phyloP scores from a whole-genome alignment of 2,329 filamentous ascomycete species.

The Colletotrichum camelliae region DNA sequence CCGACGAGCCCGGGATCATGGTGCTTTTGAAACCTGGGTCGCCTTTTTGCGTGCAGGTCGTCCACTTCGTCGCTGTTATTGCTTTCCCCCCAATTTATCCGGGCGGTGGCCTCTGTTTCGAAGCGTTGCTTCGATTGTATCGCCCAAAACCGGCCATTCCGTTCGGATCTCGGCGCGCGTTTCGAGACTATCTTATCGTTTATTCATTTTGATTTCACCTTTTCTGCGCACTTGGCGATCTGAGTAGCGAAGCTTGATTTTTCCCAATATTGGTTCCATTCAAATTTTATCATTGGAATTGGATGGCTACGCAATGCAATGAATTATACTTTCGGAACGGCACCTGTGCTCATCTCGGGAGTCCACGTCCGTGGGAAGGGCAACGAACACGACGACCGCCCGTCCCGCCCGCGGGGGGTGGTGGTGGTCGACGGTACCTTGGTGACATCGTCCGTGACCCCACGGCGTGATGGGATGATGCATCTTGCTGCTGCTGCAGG shows the following conservation, averaged over 20 bases:
- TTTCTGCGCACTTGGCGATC: neutral
- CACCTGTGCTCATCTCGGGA: neutral
- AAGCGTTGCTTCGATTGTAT: neutral
- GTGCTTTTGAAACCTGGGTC: neutral
- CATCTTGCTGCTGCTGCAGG: neutral
- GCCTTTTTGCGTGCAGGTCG: neutral
- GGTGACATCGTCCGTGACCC: neutral
- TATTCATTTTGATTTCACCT: too few relatives aligned
- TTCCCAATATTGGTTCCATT: neutral
- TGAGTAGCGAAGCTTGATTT: neutral
- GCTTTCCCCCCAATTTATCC: neutral
- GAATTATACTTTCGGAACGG: neutral
- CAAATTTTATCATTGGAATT: neutral
- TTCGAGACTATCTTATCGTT: neutral
- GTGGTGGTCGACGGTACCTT: neutral
- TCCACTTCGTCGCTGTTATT: neutral
- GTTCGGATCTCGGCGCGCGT: neutral
- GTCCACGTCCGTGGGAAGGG: neutral
- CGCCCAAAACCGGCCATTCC: neutral
- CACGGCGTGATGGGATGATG: neutral
- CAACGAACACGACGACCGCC: neutral
- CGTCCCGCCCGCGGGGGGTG: neutral
- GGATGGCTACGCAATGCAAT: neutral
- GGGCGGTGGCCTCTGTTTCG: neutral
- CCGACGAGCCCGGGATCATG: conserved; percentile 2